phyloP scores from a whole-genome alignment of 169 alveolate genomes.

The Nephromyces sp. region DNA sequence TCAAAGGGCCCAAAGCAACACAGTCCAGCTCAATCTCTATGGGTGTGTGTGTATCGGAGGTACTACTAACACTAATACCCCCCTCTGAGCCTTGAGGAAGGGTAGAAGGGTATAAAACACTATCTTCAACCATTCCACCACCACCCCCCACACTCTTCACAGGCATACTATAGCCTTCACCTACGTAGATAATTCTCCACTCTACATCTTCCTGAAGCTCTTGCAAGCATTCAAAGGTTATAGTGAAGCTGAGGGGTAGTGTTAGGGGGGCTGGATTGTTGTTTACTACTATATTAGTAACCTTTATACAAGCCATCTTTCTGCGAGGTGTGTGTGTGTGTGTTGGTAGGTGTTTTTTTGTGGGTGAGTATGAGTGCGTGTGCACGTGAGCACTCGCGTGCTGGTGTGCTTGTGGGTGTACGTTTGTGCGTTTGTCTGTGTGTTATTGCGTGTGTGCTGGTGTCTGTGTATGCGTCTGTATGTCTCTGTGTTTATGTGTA shows the following conservation, averaged over 20 bases:
- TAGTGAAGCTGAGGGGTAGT: conserved; percentile 81
- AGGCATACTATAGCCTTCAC: conserved; percentile 45
- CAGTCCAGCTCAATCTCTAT: conserved; percentile 87
- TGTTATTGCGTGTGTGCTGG: too few species aligned
- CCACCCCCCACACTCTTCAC: conserved; percentile 50
- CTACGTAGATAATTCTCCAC: conserved; percentile 76
- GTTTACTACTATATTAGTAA: conserved; percentile 79
- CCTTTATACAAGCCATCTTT: conserved; percentile 86
- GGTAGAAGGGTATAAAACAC: conserved; percentile 46
- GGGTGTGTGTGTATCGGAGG: conserved; percentile 23
- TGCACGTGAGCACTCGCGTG: too few species aligned
- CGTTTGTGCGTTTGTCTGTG: too few species aligned
- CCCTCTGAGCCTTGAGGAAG: conserved; percentile 2
- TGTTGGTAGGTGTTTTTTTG: too few species aligned
- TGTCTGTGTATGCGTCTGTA: too few species aligned
- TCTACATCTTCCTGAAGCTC: conserved; percentile 80
- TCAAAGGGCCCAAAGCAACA: conserved; percentile 82
- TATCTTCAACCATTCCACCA: conserved; percentile 57
- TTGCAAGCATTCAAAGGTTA: conserved; percentile 82
- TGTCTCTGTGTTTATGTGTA: too few species aligned
- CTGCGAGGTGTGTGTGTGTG: too few species aligned
- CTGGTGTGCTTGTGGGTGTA: too few species aligned
- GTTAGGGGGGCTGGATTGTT: conserved; percentile 77
- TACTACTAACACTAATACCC: background rate
- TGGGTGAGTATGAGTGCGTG: too few species aligned